Percentiles rank a stretch among this genome's conserved stretches.
Conservation (phyloP, 805 yeast genomes). For the Maudiozyma turicensis region DNA sequence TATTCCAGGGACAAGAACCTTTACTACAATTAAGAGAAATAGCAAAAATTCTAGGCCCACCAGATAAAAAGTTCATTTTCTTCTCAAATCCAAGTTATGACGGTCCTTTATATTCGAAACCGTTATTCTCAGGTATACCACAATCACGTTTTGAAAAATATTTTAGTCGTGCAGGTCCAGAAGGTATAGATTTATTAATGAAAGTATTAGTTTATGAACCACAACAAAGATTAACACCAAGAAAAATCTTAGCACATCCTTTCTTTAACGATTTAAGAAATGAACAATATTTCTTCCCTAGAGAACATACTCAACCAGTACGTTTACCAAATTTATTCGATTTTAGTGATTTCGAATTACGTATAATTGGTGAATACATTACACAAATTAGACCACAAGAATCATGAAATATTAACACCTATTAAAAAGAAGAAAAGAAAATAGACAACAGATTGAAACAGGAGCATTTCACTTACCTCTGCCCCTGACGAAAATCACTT, state of each 20-base stretch:
- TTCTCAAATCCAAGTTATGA: constrained; percentile 66
- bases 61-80: constrained; percentile 59
- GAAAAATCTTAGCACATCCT: constrained; percentile 74
- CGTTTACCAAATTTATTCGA: constrained; percentile 47
- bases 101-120: constrained; percentile 64
- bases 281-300: constrained; percentile 42
- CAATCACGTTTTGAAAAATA: constrained; percentile 52
- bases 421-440: no score
- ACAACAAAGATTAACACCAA: constrained; percentile 66
- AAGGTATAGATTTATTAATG: constrained; percentile 77
- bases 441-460: no score
- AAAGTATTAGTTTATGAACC: constrained; percentile 87
- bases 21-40: constrained; percentile 83
- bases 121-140: constrained; percentile 48
- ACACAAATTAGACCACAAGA: constrained; percentile 13
- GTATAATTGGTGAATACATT: constrained; percentile 28
- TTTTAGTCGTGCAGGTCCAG: constrained; percentile 69
- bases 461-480: no score
- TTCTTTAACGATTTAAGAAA: constrained; percentile 81
- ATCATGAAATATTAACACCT: no score
- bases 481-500: no score
- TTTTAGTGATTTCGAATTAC: constrained; percentile 60
- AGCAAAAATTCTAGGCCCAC: constrained; percentile 84
- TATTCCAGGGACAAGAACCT: constrained; percentile 92
- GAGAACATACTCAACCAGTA: constrained; percentile 39